Evolutionary conservation across 1,284 basidiomycete genomes (phyloP).

Genomic region (Moesziomyces sp.): DNA sequence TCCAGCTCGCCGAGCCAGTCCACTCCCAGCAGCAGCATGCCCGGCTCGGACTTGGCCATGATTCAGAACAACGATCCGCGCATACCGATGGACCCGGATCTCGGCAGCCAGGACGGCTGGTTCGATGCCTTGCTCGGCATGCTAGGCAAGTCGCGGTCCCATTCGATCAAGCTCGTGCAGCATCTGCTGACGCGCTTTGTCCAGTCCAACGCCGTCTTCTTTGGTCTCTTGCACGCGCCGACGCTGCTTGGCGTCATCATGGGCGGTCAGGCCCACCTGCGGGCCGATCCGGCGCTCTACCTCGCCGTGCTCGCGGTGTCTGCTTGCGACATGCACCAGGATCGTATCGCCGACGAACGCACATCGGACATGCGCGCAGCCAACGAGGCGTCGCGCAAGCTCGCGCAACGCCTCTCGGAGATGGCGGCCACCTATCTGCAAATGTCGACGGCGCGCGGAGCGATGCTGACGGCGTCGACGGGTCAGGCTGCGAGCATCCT

Average conservation of each 20-base stretch:
- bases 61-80: conserved; percentile 37
- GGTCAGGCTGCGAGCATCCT: conserved; percentile 51
- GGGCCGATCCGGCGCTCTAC: conserved; percentile 46
- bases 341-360: conserved; percentile 27
- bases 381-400: conserved; percentile 27
- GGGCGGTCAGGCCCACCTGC: conserved; percentile 15
- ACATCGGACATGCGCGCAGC: conserved; percentile 41
- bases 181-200: conserved; percentile 44
- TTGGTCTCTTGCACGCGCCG: conserved; percentile 45
- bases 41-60: conserved; percentile 49
- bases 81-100: conserved; percentile 33
- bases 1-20: background rate
- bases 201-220: conserved; percentile 54
- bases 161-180: conserved; percentile 20
- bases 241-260: conserved; percentile 36
- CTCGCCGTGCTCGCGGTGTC: conserved; percentile 46
- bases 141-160: conserved; percentile 20
- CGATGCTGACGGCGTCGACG: conserved; percentile 25
- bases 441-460: conserved; percentile 24
- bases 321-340: conserved; percentile 47
- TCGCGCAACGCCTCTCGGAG: conserved; percentile 19
- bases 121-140: conserved; percentile 29
- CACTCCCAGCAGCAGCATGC: conserved; percentile 35
- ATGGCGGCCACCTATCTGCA: conserved; percentile 42
- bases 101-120: conserved; percentile 29